These are phyloP conservation scores for Aspergillus transmontanensis DNA, from an alignment of 2,329 filamentous ascomycete species.

Conservation along the genomic window DNA sequence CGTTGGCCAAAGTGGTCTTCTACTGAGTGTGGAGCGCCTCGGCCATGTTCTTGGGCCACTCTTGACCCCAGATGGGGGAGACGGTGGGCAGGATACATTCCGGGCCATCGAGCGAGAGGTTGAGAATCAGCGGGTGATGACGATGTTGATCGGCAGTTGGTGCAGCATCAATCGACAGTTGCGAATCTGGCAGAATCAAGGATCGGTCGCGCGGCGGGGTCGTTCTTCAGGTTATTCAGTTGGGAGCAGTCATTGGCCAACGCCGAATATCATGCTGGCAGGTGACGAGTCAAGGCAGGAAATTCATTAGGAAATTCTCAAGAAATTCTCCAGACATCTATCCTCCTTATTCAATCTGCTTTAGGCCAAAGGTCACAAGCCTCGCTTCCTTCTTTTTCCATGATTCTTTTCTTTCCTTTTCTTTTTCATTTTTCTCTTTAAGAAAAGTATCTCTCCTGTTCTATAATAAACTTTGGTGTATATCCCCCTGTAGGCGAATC, in stretches of 20 bases:
- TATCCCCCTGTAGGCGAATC: neutral
- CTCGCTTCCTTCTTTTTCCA: neutral
- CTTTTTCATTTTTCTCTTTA: neutral
- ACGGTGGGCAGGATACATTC: constrained; percentile 15
- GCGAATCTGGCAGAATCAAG: constrained; percentile 28
- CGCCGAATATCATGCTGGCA: neutral
- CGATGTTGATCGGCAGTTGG: constrained; percentile 41
- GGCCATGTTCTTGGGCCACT: constrained; percentile 37
- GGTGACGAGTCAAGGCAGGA: neutral
- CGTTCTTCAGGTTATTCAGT: neutral
- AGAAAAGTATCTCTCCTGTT: neutral
- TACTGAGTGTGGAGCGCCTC: constrained; percentile 31
- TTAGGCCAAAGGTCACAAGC: neutral
- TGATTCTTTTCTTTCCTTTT: neutral
- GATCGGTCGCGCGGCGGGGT: neutral
- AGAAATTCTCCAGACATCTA: too few species aligned
- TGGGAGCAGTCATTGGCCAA: neutral
- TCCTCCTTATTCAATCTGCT: neutral
- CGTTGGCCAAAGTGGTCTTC: neutral
- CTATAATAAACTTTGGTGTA: neutral
- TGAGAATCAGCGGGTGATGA: constrained; percentile 32
- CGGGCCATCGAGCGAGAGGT: constrained; percentile 27
- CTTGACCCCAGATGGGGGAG: constrained; percentile 24
- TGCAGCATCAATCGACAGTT: constrained; percentile 37
- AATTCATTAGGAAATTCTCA: neutral